Percentiles rank a stretch among this genome's conserved stretches.
phyloP scores from a whole-genome alignment of 306 rosid species.

The Aeschynomene evenia region DNA sequence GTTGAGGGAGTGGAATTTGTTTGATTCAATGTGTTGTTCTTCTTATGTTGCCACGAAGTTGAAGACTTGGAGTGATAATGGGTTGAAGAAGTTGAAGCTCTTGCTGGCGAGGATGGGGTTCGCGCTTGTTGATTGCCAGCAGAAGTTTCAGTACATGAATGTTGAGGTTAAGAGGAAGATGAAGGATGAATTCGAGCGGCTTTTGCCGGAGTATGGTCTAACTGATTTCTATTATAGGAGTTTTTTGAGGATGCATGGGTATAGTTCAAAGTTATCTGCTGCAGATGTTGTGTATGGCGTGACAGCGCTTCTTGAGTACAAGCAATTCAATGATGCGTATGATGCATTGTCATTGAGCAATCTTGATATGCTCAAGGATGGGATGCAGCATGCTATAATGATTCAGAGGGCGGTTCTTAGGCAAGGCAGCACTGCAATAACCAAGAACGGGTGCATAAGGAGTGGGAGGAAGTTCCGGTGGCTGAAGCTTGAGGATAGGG shows the following conservation, averaged over 20 bases:
- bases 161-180: conserved; percentile 81
- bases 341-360: conserved; percentile 78
- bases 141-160: conserved; percentile 91
- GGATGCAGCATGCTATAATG: conserved; percentile 89
- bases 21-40: conserved; percentile 90
- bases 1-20: conserved; percentile 87
- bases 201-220: conserved; percentile 82
- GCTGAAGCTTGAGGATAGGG: conserved; percentile 86
- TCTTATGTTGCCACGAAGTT: conserved; percentile 80
- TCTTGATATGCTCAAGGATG: conserved; percentile 69
- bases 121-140: conserved; percentile 89
- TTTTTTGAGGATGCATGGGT: conserved; percentile 71
- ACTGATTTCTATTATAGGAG: conserved; percentile 88
- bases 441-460: conserved; percentile 73
- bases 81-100: conserved; percentile 84
- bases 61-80: conserved; percentile 98
- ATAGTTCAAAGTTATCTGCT: conserved; percentile 85
- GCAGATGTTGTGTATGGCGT: conserved; percentile 99
- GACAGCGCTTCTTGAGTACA: conserved; percentile 87
- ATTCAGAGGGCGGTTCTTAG: conserved; percentile 86
- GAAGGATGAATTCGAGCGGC: conserved; percentile 76
- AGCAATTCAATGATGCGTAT: conserved; percentile 79
- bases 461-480: conserved; percentile 93
- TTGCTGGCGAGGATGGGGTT: conserved; percentile 94
- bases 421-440: conserved; percentile 86